These are phyloP conservation scores for Nymphaea colorata DNA, from an alignment of 164 flowering plant genomes.

Conservation along the genomic window DNA sequence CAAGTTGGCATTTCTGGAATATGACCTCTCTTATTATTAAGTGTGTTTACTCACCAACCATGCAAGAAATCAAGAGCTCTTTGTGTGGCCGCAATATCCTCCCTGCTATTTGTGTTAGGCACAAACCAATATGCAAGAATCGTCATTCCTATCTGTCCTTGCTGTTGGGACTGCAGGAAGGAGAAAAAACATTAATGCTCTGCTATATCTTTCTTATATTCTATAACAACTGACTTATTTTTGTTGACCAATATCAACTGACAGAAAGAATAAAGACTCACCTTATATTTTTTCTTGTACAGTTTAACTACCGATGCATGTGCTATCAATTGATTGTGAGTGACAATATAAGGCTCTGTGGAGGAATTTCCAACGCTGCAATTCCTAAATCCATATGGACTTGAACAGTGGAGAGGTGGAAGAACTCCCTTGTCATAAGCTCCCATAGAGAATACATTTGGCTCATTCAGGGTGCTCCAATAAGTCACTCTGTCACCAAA, in stretches of 20 bases:
- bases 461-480: slow-evolving; percentile 9
- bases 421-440: slow-evolving; percentile 2
- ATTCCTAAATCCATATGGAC: slow-evolving; percentile 7
- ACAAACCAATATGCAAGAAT: slow-evolving; percentile 12
- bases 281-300: slow-evolving; percentile 58
- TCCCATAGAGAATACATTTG: slow-evolving; percentile 1
- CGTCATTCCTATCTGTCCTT: slow-evolving; percentile 36
- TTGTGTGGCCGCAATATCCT: slow-evolving; percentile 31
- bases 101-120: slow-evolving; percentile 24
- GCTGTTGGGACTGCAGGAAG: slow-evolving; percentile 28
- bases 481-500: slow-evolving; percentile 12
- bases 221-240: slow-evolving; percentile 1
- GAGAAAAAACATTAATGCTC: background rate
- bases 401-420: slow-evolving; percentile 11
- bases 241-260: slow-evolving; percentile 6
- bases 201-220: too few relatives aligned
- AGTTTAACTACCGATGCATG: slow-evolving; percentile 61
- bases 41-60: slow-evolving; percentile 28
- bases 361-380: slow-evolving; percentile 31
- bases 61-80: slow-evolving; percentile 30
- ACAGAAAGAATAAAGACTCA: slow-evolving; percentile 8
- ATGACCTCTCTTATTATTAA: too few relatives aligned
- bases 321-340: slow-evolving; percentile 50
- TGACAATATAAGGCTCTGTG: slow-evolving; percentile 53
- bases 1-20: too few relatives aligned